These are phyloP conservation scores for Dendrobium huoshanense DNA, from an alignment of 106 monocot genomes.

Conservation along the genomic window DNA sequence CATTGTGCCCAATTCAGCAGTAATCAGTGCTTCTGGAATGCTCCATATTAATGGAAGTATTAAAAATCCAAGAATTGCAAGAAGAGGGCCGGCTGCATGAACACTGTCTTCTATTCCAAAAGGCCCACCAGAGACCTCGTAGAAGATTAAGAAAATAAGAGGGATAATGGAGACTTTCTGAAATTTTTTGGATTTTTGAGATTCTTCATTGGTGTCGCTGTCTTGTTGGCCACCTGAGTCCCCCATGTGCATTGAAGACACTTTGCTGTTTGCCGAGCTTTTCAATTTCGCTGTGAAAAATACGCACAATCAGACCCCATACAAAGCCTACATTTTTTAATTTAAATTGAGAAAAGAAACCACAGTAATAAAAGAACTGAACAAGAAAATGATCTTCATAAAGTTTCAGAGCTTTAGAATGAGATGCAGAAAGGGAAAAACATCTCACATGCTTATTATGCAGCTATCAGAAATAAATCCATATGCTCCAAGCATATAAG, in stretches of 20 bases:
- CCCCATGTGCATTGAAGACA: slow-evolving; percentile 25
- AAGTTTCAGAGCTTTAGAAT: too few species aligned
- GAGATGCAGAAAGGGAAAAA: too few species aligned
- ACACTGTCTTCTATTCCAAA: slow-evolving; percentile 71
- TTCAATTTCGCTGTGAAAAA: slow-evolving; percentile 19
- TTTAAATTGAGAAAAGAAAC: background rate
- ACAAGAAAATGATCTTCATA: background rate
- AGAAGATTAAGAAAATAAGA: slow-evolving; percentile 67
- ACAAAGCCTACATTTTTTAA: background rate
- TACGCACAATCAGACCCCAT: background rate
- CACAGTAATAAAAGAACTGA: background rate
- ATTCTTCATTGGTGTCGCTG: slow-evolving; percentile 15
- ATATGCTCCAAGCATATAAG: too few species aligned
- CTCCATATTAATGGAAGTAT: slow-evolving; percentile 70
- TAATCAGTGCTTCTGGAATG: slow-evolving; percentile 66
- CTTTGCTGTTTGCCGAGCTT: background rate
- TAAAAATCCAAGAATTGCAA: slow-evolving; percentile 54
- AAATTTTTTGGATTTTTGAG: slow-evolving; percentile 15
- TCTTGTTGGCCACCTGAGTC: slow-evolving; percentile 13
- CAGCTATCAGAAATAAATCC: too few species aligned
- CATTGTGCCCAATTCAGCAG: slow-evolving; percentile 68
- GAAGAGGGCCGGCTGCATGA: slow-evolving; percentile 53
- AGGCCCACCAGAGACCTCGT: slow-evolving; percentile 76
- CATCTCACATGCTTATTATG: too few species aligned
- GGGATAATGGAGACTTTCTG: slow-evolving; percentile 48